A percentile compares a stretch with the other conserved stretches of the same genome.
Evolutionary conservation across 2,329 filamentous ascomycete species (phyloP).

Genomic region (Beauveria australis): DNA sequence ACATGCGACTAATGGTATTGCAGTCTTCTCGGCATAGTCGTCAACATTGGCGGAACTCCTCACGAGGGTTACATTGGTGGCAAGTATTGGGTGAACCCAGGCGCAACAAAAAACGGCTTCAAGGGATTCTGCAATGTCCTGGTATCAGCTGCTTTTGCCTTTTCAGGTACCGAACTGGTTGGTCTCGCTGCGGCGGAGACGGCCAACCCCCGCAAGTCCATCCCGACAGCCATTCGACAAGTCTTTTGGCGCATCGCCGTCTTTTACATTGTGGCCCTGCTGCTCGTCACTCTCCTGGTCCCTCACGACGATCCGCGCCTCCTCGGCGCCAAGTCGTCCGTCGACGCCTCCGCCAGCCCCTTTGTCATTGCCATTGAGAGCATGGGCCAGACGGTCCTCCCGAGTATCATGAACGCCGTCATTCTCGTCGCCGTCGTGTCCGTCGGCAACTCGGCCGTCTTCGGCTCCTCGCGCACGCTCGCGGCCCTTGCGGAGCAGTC

Average conservation of each 20-base stretch:
- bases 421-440: conserved; percentile 43
- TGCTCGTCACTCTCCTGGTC: conserved; percentile 37
- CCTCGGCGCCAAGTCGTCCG: conserved; percentile 22
- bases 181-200: conserved; percentile 61
- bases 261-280: conserved; percentile 37
- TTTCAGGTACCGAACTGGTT: conserved; percentile 58
- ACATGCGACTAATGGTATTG: background rate
- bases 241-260: conserved; percentile 43
- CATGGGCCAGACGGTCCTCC: conserved; percentile 35
- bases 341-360: conserved; percentile 32
- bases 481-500: conserved; percentile 42
- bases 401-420: conserved; percentile 42
- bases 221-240: conserved; percentile 71
- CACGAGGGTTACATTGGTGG: conserved; percentile 33
- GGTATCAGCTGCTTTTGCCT: conserved; percentile 60
- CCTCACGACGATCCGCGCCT: conserved; percentile 31
- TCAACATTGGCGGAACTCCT: conserved; percentile 47
- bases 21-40: conserved; percentile 40
- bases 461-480: conserved; percentile 44
- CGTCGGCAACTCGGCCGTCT: conserved; percentile 44
- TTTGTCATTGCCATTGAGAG: conserved; percentile 41
- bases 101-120: conserved; percentile 57
- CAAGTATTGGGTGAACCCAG: conserved; percentile 32
- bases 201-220: conserved; percentile 54
- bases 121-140: conserved; percentile 60